These are phyloP conservation scores for California macrophylla DNA, from an alignment of 441 rosid genomes.

Conservation along the genomic window DNA sequence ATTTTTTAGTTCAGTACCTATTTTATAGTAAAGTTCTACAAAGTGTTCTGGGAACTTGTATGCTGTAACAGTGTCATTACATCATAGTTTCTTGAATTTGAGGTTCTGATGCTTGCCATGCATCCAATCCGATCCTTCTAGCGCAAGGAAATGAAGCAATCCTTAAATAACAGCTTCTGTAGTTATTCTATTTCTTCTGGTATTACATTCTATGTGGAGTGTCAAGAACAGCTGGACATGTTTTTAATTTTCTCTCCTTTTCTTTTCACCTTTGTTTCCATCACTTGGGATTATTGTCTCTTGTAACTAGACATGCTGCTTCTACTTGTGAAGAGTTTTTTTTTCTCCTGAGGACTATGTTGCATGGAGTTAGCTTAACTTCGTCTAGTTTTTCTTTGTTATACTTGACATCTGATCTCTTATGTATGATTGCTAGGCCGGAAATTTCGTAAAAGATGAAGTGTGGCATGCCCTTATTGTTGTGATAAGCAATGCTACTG, in stretches of 20 bases:
- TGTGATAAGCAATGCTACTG: constrained; percentile 87
- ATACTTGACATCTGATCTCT: constrained; percentile 17
- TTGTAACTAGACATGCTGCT: neutral
- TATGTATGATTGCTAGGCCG: constrained; percentile 63
- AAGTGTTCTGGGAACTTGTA: neutral
- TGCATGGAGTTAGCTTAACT: neutral
- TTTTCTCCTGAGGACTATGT: neutral
- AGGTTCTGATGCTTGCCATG: neutral
- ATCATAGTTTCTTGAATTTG: neutral
- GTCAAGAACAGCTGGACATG: neutral
- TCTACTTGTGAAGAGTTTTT: neutral
- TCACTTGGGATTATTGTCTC: neutral
- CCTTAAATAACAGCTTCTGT: neutral
- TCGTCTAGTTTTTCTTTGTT: too few species aligned
- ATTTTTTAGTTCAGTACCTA: constrained; percentile 6
- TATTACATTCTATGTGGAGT: neutral
- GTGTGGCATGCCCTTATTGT: constrained; percentile 92
- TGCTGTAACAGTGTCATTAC: neutral
- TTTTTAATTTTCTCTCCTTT: neutral
- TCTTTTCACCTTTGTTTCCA: neutral
- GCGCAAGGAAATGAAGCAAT: neutral
- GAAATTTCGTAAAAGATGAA: constrained; percentile 93
- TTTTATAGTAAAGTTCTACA: constrained; percentile 2
- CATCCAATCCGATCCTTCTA: neutral
- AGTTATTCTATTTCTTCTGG: neutral